Conservation (phyloP, 108 stramenopile species). For the Aurantiochytrium sp. region DNA sequence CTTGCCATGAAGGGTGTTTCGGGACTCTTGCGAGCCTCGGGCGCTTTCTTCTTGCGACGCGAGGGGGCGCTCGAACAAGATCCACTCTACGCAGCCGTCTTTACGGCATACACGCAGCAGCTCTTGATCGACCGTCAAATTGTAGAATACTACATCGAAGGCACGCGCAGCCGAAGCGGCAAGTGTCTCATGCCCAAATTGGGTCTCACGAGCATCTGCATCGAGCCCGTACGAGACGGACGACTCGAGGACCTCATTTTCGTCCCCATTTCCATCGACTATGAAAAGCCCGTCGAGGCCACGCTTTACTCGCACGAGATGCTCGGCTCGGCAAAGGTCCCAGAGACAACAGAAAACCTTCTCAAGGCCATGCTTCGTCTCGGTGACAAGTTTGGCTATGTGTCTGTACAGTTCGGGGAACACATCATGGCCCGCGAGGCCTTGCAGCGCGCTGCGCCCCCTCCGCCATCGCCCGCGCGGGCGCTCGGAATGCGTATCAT, state of each 20-base stretch:
- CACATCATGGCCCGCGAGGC: background rate
- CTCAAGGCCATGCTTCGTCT: background rate
- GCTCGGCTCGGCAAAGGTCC: background rate
- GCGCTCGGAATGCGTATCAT: background rate
- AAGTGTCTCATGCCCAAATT: background rate
- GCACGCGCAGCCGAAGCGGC: background rate
- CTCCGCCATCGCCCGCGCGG: background rate
- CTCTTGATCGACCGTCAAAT: background rate
- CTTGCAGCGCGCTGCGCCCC: background rate
- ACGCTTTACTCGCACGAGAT: background rate
- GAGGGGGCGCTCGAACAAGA: background rate
- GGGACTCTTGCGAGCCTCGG: background rate
- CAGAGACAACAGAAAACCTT: background rate
- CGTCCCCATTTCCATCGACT: constrained; percentile 11
- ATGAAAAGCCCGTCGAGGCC: constrained; percentile 9
- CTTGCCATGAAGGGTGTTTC: background rate
- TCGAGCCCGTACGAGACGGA: background rate
- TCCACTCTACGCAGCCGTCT: background rate
- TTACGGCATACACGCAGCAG: background rate
- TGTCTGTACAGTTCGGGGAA: background rate
- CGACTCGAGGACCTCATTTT: background rate
- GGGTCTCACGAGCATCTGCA: background rate
- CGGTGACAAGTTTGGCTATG: background rate
- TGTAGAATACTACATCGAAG: background rate
- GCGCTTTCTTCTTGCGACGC: background rate